phyloP scores from a whole-genome alignment of 2,329 filamentous ascomycete genomes.

The Triangularia setosa region DNA sequence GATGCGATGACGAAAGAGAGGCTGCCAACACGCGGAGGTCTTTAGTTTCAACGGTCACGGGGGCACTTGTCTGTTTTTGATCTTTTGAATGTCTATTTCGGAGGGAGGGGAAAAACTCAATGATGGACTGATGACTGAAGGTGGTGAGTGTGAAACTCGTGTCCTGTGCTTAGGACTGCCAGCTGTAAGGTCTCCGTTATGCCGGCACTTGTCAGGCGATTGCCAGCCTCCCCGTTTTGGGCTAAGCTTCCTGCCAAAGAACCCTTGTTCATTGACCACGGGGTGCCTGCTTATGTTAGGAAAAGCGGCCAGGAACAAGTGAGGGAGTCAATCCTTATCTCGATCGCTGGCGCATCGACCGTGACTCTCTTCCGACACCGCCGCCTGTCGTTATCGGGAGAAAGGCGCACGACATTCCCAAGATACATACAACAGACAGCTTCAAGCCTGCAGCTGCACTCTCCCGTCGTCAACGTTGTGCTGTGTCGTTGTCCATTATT shows the following conservation, averaged over 20 bases:
- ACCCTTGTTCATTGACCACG: constrained; percentile 15
- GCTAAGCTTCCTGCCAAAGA: not conserved
- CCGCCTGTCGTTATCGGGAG: constrained; percentile 2
- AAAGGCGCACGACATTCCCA: not conserved
- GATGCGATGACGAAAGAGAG: constrained; percentile 26
- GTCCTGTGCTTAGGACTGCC: not conserved
- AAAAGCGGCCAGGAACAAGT: not conserved
- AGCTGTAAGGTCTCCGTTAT: constrained; percentile 1
- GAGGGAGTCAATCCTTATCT: constrained; percentile 6
- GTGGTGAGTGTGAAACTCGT: too few relatives aligned
- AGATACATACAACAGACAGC: not conserved
- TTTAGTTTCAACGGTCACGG: constrained; percentile 21
- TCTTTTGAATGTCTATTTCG: not conserved
- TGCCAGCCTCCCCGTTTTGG: not conserved
- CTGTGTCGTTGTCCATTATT: constrained; percentile 1
- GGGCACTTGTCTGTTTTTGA: not conserved
- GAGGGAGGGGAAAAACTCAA: too few relatives aligned
- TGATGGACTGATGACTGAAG: not conserved
- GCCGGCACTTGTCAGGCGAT: not conserved
- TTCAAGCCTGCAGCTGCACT: not conserved
- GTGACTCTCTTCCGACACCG: constrained; percentile 21
- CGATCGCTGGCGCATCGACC: not conserved
- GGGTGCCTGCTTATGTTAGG: constrained; percentile 1
- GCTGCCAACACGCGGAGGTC: not conserved
- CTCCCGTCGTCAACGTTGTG: not conserved